Conservation (phyloP, 78 protist species). For the Polysphondylium violaceum region DNA sequence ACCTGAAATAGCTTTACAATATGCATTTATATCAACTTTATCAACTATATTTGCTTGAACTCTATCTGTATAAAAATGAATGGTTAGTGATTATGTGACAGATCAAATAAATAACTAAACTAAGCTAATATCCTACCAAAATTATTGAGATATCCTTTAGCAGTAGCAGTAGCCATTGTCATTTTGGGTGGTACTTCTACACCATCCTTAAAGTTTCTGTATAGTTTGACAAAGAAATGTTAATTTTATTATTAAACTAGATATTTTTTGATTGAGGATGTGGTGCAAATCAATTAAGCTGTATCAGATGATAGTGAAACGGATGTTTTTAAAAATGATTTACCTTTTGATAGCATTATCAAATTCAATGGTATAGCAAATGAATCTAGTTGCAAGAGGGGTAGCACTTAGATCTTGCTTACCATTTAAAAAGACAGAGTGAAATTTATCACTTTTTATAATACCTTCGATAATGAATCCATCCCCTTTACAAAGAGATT, state of each 20-base stretch:
- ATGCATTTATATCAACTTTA: slow-evolving; percentile 1
- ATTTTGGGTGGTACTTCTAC: slow-evolving; percentile 68
- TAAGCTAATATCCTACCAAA: slow-evolving; percentile 15
- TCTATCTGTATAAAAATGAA: slow-evolving; percentile 38
- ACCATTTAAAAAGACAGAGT: slow-evolving; percentile 21
- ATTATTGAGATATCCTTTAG: slow-evolving; percentile 65
- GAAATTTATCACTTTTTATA: slow-evolving; percentile 14
- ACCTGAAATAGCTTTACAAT: slow-evolving; percentile 17
- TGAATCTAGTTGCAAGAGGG: slow-evolving; percentile 55
- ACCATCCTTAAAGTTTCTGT: slow-evolving; percentile 65
- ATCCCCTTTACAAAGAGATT: slow-evolving; percentile 60
- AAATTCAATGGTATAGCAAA: slow-evolving; percentile 3
- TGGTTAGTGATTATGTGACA: not conserved
- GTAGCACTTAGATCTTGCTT: slow-evolving; percentile 24
- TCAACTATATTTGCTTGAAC: slow-evolving; percentile 44
- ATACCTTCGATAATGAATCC: slow-evolving; percentile 74
- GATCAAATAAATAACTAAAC: too few relatives aligned
- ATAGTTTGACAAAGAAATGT: too few relatives aligned
- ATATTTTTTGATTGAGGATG: too few relatives aligned
- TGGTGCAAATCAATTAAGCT: too few relatives aligned
- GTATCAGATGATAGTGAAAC: too few relatives aligned
- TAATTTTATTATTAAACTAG: too few relatives aligned
- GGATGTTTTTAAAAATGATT: too few relatives aligned
- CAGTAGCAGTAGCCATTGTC: slow-evolving; percentile 59
- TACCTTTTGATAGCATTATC: not conserved